Evolutionary conservation across 2,329 filamentous ascomycete genomes (phyloP).

Genomic region (Penicillium sp.): DNA sequence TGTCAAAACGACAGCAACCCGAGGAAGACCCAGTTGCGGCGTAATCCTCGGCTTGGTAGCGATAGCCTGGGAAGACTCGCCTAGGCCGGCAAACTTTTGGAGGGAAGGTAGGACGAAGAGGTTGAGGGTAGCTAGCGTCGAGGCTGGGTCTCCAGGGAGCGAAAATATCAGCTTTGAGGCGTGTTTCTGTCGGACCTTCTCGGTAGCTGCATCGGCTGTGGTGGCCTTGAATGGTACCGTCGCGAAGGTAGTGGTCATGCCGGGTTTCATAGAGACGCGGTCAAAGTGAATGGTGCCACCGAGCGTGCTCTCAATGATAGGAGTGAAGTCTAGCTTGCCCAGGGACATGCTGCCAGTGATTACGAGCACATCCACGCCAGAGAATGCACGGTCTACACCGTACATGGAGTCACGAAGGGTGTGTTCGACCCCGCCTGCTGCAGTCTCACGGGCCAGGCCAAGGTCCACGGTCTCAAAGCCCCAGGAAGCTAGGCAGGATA

Average conservation of each 20-base stretch:
- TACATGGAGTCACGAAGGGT: slow-evolving; percentile 57
- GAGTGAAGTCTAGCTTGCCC: slow-evolving; percentile 95
- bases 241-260: slow-evolving; percentile 94
- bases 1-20: slow-evolving; percentile 66
- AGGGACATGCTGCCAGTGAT: slow-evolving; percentile 71
- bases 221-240: slow-evolving; percentile 65
- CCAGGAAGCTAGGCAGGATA: slow-evolving; percentile 70
- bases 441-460: slow-evolving; percentile 65
- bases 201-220: not conserved
- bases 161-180: slow-evolving; percentile 74
- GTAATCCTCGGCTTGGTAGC: slow-evolving; percentile 40
- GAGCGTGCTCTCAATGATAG: slow-evolving; percentile 77
- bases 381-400: not conserved
- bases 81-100: slow-evolving; percentile 71
- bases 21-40: slow-evolving; percentile 65
- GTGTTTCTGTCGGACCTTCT: slow-evolving; percentile 49
- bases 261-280: slow-evolving; percentile 93
- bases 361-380: not conserved
- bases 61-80: slow-evolving; percentile 7
- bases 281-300: slow-evolving; percentile 94
- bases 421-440: slow-evolving; percentile 69
- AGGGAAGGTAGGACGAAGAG: slow-evolving; percentile 87
- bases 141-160: slow-evolving; percentile 87
- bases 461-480: slow-evolving; percentile 79
- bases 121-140: slow-evolving; percentile 86